Evolutionary conservation across 257 asterid genomes (phyloP), one percentile per base, ranked within the genome.

Genomic region (Paulownia fortunei): DNA sequence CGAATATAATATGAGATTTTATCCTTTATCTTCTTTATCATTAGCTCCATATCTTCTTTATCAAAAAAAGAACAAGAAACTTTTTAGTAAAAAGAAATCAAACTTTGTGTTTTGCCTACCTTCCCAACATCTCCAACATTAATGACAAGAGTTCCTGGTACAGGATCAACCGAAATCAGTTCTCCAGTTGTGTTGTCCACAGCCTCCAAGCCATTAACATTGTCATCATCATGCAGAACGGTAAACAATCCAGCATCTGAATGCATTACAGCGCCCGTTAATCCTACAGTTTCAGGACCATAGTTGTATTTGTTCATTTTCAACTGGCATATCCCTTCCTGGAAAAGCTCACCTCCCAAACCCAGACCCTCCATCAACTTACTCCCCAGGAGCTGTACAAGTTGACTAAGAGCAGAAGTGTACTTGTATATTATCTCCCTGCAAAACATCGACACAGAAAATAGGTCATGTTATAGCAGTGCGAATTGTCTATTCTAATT

Each of bases 241-340:
- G 93, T 89, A 5, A 87, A 52, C 55, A 82, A 86, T 8, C 92
- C 92, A 7, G 86, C 70, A 65, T 88, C 92, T 0, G 92, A 41
- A 12, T 89, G 93, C 84, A 79, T 44, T 5, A 76, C 60, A n/a
- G 88, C 89, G 11, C 92, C 92, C 0, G 82, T 56, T 64, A 66
- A 60, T 26, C 92, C 89, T 0, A 88, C 72, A 0, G 82, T 73
- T 41, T 86, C 83, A 4, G 78, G 76, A 12, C 78, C 61, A 9
- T 82, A 86, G 26, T 81, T 77, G 76, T 86, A 88, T 9, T 72
- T 85, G 76, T 85, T 87, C 81, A 89, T 64, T 52, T 78, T 87
- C 47, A 89, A 19, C 42, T 86, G 89, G 81, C 86, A 81, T 71
- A 73, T 41, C 84, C 89, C 82, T 1, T 49, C 78, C 49, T 75